Evolutionary conservation across 768 basidiomycete genomes (phyloP).

Genomic region (Rubroboletus pulcherrimus): DNA sequence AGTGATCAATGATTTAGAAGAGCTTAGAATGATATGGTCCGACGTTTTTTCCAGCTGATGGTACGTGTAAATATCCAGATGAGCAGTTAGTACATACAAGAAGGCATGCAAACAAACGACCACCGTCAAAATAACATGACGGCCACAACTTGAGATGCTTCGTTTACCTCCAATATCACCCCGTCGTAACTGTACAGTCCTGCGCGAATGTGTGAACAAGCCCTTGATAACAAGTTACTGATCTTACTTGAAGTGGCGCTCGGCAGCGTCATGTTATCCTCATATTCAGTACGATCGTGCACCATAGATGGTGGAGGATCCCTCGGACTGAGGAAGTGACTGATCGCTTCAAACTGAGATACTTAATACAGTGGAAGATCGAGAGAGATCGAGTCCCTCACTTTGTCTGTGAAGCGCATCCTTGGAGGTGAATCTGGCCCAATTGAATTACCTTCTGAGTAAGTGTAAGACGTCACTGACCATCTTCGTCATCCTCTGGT

Average conservation of each 20-base stretch:
- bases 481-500: constrained; percentile 82
- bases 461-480: constrained; percentile 33
- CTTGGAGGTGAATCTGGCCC: constrained; percentile 65
- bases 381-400: constrained; percentile 25
- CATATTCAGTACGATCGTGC: constrained; percentile 74
- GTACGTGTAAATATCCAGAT: background rate
- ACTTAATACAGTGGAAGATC: background rate
- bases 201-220: constrained; percentile 5
- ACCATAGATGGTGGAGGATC: constrained; percentile 77
- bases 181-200: constrained; percentile 73
- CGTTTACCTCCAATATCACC: constrained; percentile 74
- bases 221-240: background rate
- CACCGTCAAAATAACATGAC: constrained; percentile 61
- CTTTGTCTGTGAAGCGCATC: constrained; percentile 69
- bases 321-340: constrained; percentile 71
- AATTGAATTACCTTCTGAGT: background rate
- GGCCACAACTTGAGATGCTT: constrained; percentile 71
- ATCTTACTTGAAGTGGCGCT: constrained; percentile 65
- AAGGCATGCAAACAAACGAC: background rate
- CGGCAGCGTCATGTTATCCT: constrained; percentile 65
- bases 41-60: constrained; percentile 56
- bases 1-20: constrained; percentile 56
- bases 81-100: background rate
- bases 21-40: constrained; percentile 68
- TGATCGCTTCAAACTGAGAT: constrained; percentile 71